phyloP scores from a whole-genome alignment of 1,139 yeast genomes.

The Wickerhamomyces sp. region DNA sequence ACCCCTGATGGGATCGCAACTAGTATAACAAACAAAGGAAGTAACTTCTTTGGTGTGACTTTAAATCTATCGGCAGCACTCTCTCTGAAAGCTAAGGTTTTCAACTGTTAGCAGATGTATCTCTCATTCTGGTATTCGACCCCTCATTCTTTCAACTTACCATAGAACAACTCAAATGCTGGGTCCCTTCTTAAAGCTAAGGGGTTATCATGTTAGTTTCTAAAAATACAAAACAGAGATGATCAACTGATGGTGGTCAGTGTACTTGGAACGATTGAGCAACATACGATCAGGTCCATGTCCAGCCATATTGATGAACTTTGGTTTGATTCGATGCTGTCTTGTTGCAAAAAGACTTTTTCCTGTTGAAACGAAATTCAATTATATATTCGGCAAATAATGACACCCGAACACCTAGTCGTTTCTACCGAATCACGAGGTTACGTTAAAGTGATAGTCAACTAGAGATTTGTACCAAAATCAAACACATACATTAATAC shows the following conservation, averaged over 20 bases:
- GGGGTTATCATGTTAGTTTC: conserved; percentile 4
- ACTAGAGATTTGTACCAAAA: not conserved
- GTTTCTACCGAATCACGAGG: too few species aligned
- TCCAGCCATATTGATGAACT: conserved; percentile 4
- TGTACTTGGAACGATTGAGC: not conserved
- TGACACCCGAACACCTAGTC: not conserved
- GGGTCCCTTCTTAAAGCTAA: conserved; percentile 21
- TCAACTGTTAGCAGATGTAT: not conserved
- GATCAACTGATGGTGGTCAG: not conserved
- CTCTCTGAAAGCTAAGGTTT: conserved; percentile 16
- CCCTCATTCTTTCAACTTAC: conserved; percentile 11
- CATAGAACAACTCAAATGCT: conserved; percentile 21
- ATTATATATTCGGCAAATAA: not conserved
- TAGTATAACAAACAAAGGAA: conserved; percentile 13
- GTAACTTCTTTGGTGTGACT: conserved; percentile 18
- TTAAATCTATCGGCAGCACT: conserved; percentile 17
- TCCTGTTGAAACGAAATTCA: too few species aligned
- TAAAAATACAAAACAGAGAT: not conserved
- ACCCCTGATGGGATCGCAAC: conserved; percentile 17
- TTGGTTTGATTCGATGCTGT: not conserved
- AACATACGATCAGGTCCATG: conserved; percentile 19
- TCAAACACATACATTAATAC: not conserved
- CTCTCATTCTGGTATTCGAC: not conserved
- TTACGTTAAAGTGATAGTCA: too few species aligned
- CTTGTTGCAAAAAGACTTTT: not conserved